phyloP scores from a whole-genome alignment of 306 rosid genomes.

The Quercus aquifolioides region DNA sequence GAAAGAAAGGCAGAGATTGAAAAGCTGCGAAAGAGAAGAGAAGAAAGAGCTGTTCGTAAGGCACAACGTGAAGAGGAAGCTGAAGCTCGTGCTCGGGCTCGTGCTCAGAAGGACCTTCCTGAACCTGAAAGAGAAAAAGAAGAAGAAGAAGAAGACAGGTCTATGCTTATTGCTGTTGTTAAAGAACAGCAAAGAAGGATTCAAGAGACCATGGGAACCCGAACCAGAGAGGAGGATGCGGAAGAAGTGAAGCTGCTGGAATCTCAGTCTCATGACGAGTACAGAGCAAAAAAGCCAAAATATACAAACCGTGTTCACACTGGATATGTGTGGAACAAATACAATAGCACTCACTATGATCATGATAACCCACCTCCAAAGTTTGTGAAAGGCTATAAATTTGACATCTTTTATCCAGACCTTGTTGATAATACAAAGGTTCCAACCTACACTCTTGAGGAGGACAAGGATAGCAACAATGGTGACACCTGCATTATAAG shows the following conservation, averaged over 20 bases:
- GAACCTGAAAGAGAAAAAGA: slow-evolving; percentile 56
- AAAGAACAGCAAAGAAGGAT: slow-evolving; percentile 80
- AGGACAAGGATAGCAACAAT: slow-evolving; percentile 87
- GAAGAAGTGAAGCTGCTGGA: slow-evolving; percentile 90
- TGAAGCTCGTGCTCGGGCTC: slow-evolving; percentile 93
- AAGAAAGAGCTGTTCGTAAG: slow-evolving; percentile 92
- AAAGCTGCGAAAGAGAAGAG: slow-evolving; percentile 95
- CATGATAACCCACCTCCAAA: slow-evolving; percentile 99
- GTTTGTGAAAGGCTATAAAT: slow-evolving; percentile 91
- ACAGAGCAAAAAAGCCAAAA: slow-evolving; percentile 93
- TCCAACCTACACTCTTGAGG: slow-evolving; percentile 77
- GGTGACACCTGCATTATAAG: slow-evolving; percentile 90
- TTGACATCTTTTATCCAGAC: slow-evolving; percentile 90
- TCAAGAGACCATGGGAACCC: slow-evolving; percentile 72
- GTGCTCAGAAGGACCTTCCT: slow-evolving; percentile 60
- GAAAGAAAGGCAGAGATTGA: slow-evolving; percentile 97
- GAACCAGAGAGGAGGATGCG: slow-evolving; percentile 93
- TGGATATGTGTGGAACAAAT: slow-evolving; percentile 96
- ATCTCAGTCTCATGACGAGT: slow-evolving; percentile 97
- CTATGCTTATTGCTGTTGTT: slow-evolving; percentile 56
- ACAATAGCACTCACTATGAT: slow-evolving; percentile 93
- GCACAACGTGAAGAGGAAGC: slow-evolving; percentile 95
- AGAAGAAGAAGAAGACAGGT: slow-evolving; percentile 85
- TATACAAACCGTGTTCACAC: slow-evolving; percentile 97
- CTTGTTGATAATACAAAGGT: slow-evolving; percentile 92